Base-by-base conservation (phyloP, 2,329 filamentous ascomycete genomes). In the Knoxdaviesia proteae region DNA sequence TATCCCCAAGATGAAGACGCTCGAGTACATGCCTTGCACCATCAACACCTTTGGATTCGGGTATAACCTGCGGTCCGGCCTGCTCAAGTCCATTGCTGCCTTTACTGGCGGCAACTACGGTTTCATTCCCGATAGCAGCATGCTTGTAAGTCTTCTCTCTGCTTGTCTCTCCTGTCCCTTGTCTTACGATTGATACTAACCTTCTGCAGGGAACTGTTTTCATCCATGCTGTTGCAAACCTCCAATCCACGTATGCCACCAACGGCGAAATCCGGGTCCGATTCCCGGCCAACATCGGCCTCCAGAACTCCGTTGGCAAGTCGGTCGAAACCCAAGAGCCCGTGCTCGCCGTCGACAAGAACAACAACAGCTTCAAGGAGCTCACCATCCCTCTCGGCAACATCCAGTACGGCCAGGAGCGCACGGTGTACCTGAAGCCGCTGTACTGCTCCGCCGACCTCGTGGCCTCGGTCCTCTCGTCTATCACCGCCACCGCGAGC, bases 41-140 rank as follows among this genome's bases (percentile, higher is more conserved):
- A 64, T 45, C 33, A 62, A 70, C 50, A 71, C 67, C 0, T 72
- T 73, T 51, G 68, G 68, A 3, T 72, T 73, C 42, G 68, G 68
- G 5, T 68, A 69, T 47, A 39, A 49, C 1, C 54, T 71, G 34
- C 51, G 54, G 5, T 70, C 72, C 0, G 68, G 66, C 0, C 56
- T 77, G 11, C 58, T 78, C 43, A 72, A 74, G 54, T 70, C 71
- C 2, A 70, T 78, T 39, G 65, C 72, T 1, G 71, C 77, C 49
- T 56, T 68, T 40, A 65, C 68, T 0, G 58, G 63, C 3, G 74
- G 74, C 1, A 71, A 65, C 51, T 78, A 73, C 45, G 59, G 69
- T 6, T 77, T 76, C 47, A 77, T 77, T 11, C 68, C 71, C 0
- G 72, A 77, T 43, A 64, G 69, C 0, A 68, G 71, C 45, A 75